A percentile compares a stretch with the other conserved stretches of the same genome.
Conservation (phyloP, 805 yeast genomes). For the Candida coquimbonensis region DNA sequence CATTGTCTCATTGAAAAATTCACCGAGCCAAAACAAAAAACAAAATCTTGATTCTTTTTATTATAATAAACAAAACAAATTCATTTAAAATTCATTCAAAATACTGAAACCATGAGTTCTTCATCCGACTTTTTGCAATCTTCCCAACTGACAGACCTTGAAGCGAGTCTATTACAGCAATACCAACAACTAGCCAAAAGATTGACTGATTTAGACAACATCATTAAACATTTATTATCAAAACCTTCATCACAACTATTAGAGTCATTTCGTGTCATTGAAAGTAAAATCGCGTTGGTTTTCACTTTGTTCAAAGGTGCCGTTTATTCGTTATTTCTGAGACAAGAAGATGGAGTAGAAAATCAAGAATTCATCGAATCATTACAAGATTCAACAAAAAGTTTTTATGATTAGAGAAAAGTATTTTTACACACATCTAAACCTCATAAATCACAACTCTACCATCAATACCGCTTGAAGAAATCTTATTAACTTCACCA, state of each 20-base stretch:
- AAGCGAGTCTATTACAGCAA: constrained; percentile 30
- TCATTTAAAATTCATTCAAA: not conserved
- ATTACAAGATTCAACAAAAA: constrained; percentile 17
- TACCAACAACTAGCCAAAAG: constrained; percentile 33
- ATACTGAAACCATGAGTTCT: not conserved
- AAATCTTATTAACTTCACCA: constrained; percentile 46
- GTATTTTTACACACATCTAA: not conserved
- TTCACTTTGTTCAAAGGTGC: constrained; percentile 65
- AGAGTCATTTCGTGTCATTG: constrained; percentile 51
- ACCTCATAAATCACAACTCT: constrained; percentile 69
- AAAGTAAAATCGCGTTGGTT: constrained; percentile 55
- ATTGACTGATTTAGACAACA: constrained; percentile 21
- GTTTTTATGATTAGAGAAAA: constrained; percentile 6
- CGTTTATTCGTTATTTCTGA: constrained; percentile 56
- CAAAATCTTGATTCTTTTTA: no score
- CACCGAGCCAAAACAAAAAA: no score
- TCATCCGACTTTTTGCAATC: constrained; percentile 18
- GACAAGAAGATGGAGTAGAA: constrained; percentile 31
- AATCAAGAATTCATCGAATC: constrained; percentile 8
- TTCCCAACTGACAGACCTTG: constrained; percentile 27
- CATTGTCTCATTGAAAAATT: no score
- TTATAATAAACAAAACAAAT: no score
- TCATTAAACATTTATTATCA: constrained; percentile 18
- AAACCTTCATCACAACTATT: constrained; percentile 28
- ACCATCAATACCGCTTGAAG: constrained; percentile 87